Conservation (phyloP, 164 flowering plant genomes). For the Aristolochia contorta region DNA sequence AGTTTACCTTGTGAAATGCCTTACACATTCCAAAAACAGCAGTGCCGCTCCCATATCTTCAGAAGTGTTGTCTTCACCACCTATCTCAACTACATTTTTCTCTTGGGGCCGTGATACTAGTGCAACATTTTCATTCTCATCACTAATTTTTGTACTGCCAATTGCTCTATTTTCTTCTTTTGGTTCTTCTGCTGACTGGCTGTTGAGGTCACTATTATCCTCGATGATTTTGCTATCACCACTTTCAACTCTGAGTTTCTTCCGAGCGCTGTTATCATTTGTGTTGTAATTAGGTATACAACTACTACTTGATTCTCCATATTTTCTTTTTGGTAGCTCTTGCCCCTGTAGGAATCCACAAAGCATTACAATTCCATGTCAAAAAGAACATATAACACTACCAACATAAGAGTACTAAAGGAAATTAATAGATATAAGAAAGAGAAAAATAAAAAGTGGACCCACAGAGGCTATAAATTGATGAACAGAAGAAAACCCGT, state of each 20-base stretch:
- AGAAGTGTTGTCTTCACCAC: constrained; percentile 45
- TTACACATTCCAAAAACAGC: constrained; percentile 87
- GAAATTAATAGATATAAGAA: too few species aligned
- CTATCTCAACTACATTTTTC: constrained; percentile 28
- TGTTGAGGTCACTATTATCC: not conserved
- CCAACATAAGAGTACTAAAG: not conserved
- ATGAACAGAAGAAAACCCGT: constrained; percentile 72
- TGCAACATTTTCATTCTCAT: not conserved
- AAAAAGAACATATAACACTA: not conserved
- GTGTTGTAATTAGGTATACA: not conserved
- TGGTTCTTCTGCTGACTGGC: too few species aligned
- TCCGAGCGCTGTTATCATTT: not conserved
- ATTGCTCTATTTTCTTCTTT: too few species aligned
- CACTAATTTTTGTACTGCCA: not conserved
- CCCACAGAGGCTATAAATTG: constrained; percentile 34
- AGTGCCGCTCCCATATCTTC: constrained; percentile 69
- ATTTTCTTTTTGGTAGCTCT: not conserved
- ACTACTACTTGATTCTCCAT: not conserved
- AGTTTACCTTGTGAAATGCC: constrained; percentile 67
- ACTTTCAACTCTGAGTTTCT: not conserved
- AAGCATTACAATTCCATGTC: not conserved
- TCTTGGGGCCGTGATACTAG: constrained; percentile 49
- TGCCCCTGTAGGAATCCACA: not conserved
- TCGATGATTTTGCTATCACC: not conserved
- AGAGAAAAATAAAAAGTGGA: too few species aligned